Evolutionary conservation across 495 filamentous ascomycete genomes (phyloP), one percentile per base, ranked within the genome.

Genomic region (Cairneyella variabilis): DNA sequence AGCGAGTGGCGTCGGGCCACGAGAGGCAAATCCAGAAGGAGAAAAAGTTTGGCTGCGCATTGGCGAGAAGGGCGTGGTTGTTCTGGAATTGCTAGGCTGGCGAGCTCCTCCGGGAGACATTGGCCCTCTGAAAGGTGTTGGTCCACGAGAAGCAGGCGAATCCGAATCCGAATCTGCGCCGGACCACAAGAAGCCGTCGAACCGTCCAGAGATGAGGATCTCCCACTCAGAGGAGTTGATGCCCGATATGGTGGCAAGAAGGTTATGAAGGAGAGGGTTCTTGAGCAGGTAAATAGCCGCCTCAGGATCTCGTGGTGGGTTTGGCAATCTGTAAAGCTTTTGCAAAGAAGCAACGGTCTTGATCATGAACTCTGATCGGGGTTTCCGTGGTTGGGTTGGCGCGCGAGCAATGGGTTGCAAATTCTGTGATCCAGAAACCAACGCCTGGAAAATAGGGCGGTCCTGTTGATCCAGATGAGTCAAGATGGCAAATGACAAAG

Each of bases 101-200:
- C 58, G 51, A 32, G 7, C 7, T 23, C 43, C 42, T 18, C 17
- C 56, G 14, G 57, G 54, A 36, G 61, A 60, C 50, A 60, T 57
- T 45, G 61, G 57, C 36, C 61, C 46, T 10, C 61, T 54, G 20
- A 28, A 57, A 5, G 77, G 76, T 2, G 80, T 81, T 17, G 78
- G 71, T 22, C 76, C 72, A 10, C 80, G 74, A 16, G 83, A 84
- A 16, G 65, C 58, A 26, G 73, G 69, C n/a, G 69, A 70, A 18
- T n/a, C n/a, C n/a, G 64, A 54, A 39, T 64, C 62, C 23, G 67
- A 66, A 38, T 96, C 91, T 27, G 87, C 89, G n/a, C 91, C 91
- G 38, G 88, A 91, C 81, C 91, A 93, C 17, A 98, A 80, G 71
- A 98, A 97, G 3, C 92, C 92, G 64, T 98, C 93, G 63, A 99